These are phyloP conservation scores for Mucor irregularis DNA, from an alignment of 371 early-diverging fungal genomes.

Conservation along the genomic window DNA sequence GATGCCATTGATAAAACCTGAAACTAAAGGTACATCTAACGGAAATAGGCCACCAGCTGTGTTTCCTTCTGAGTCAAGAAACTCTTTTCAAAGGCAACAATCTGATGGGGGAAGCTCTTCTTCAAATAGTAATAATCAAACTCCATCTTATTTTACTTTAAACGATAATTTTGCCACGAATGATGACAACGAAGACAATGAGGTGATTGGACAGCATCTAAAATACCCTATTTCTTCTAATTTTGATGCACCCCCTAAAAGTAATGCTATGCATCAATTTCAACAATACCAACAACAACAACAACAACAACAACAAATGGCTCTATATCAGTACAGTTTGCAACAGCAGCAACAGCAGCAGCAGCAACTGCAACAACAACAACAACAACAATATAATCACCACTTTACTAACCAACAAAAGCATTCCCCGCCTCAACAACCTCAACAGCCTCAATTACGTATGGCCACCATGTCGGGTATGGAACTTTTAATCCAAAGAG, in stretches of 20 bases:
- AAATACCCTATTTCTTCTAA: conserved; percentile 5
- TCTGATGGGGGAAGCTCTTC: too few species aligned
- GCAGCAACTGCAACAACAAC: conserved; percentile 21
- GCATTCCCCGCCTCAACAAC: conserved; percentile 18
- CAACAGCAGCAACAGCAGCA: conserved; percentile 5
- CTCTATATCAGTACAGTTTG: conserved; percentile 7
- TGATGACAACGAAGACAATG: conserved; percentile 10
- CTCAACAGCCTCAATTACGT: conserved; percentile 15
- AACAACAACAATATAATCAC: conserved; percentile 7
- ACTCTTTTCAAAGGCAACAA: too few species aligned
- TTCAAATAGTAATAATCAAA: too few species aligned
- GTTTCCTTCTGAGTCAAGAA: too few species aligned
- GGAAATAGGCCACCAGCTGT: neutral
- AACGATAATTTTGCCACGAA: too few species aligned
- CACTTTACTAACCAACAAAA: neutral
- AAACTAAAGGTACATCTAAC: neutral
- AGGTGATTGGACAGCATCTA: conserved; percentile 11
- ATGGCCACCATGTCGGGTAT: conserved; percentile 43
- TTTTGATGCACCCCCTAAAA: conserved; percentile 13
- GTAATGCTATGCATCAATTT: conserved; percentile 12
- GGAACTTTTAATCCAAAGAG: conserved; percentile 46
- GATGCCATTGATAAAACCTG: too few species aligned
- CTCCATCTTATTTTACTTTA: too few species aligned
- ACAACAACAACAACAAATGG: conserved; percentile 22
- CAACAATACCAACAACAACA: conserved; percentile 24